These are phyloP conservation scores for Geosiphon pyriformis DNA, from an alignment of 192 early-diverging fungal genomes.

Conservation along the genomic window DNA sequence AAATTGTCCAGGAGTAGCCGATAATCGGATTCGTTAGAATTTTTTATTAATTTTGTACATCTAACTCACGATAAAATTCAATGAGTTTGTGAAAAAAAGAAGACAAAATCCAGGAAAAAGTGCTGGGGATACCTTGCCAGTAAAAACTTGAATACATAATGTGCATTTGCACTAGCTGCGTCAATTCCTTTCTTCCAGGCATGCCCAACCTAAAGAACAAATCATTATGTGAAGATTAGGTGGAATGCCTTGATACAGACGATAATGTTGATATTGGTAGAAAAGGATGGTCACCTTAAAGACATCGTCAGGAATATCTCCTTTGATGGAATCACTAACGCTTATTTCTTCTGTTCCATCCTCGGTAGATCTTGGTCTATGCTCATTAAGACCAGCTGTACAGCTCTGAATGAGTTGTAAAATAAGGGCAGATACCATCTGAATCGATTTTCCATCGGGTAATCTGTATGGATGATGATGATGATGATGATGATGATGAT, in stretches of 20 bases:
- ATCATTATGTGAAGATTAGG: neutral
- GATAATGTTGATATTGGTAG: too few relatives aligned
- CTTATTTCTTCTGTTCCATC: conserved; percentile 5
- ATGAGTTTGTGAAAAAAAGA: conserved; percentile 25
- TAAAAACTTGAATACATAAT: conserved; percentile 57
- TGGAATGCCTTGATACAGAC: too few relatives aligned
- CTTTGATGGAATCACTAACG: neutral
- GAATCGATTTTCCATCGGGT: conserved; percentile 59
- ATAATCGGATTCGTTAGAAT: conserved; percentile 66
- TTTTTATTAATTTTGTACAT: conserved; percentile 40
- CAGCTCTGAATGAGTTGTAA: conserved; percentile 66
- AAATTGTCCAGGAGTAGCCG: conserved; percentile 63
- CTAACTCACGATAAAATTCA: conserved; percentile 37
- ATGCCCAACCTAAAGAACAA: neutral
- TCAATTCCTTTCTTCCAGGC: conserved; percentile 44
- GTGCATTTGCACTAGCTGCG: conserved; percentile 48
- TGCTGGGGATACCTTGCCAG: conserved; percentile 53
- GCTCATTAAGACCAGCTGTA: conserved; percentile 21
- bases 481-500: too few relatives aligned
- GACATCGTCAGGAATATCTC: too few relatives aligned
- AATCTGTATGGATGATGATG: conserved; percentile 15
- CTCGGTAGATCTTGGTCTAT: neutral
- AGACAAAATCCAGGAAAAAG: conserved; percentile 13
- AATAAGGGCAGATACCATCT: conserved; percentile 66
- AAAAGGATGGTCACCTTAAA: too few relatives aligned